Evolutionary conservation across 1,284 basidiomycete species (phyloP), one percentile per base, ranked within the genome.

Genomic region (Uromyces viciae-fabae): DNA sequence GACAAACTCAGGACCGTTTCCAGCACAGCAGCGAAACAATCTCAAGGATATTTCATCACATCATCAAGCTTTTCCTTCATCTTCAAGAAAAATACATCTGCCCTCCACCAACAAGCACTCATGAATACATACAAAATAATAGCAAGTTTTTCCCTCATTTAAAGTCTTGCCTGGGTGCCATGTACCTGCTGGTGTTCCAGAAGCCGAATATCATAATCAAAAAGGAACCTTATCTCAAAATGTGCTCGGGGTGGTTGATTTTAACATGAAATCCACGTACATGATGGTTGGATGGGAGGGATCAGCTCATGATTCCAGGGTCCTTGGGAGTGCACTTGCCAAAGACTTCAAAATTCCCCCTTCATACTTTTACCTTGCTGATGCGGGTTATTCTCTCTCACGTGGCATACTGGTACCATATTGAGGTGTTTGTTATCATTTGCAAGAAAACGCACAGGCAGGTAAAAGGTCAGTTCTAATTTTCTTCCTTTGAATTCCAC

Each of bases 371-470:
- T 88, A 87, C 75, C 84, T 88, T 49, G 87, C 85, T 11, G 87
- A 88, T 86, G 87, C 87, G 9, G 86, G 88, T 0, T 88, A 87
- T 85, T 82, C 84, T 1, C 83, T 82, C 4, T 28, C 82, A 0
- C 86, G 84, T 82, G 54, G 82, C 0, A 80, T 88, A 0, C 83
- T 88, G 33, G 82, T 83, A 22, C 81, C 83, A 38, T 84, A 83
- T 60, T 64, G 80, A 33, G 82, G 77, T 22, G 78, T 82, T 22
- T 72, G 81, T 9, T 84, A 84, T 81, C 83, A 85, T 81, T 69
- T 84, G 9, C 36, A 42, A 33, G 83, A 84, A 60, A 83, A 83
- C 75, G 36, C 69, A 8, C n/a, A 40, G 33, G 43, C 80, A 66
- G 38, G 33, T 7, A 2, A 33, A 43, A 72, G 69, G 43, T 69